These are phyloP conservation scores for Tricholoma bakamatsutake DNA, from an alignment of 768 basidiomycete species.

Conservation along the genomic window DNA sequence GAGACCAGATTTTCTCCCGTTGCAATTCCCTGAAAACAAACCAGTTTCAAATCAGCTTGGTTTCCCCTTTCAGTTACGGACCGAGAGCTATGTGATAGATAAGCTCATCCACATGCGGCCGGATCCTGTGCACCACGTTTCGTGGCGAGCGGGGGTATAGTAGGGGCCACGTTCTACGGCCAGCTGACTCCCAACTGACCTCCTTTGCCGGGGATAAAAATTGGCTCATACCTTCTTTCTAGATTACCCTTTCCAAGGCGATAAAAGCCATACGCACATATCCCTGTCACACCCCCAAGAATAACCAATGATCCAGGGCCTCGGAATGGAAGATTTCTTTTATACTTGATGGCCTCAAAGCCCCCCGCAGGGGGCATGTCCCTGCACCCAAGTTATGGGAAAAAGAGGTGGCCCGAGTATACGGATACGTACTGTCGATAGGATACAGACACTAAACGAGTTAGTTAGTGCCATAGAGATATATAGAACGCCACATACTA, in stretches of 20 bases:
- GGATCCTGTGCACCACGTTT: constrained; percentile 71
- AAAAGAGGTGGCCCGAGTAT: constrained; percentile 23
- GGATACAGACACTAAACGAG: constrained; percentile 46
- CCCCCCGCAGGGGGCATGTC: constrained; percentile 96
- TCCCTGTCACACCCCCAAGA: constrained; percentile 77
- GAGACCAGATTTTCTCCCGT: constrained; percentile 92
- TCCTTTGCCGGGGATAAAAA: constrained; percentile 17
- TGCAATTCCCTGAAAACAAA: constrained; percentile 72
- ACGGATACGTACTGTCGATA: constrained; percentile 54
- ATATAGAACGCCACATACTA: constrained; percentile 11
- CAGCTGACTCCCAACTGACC: constrained; percentile 42
- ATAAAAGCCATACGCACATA: constrained; percentile 92
- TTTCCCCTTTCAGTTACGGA: constrained; percentile 36
- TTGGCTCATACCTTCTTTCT: constrained; percentile 68
- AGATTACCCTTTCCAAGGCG: constrained; percentile 85
- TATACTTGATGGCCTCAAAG: constrained; percentile 90
- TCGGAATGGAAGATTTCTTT: constrained; percentile 87
- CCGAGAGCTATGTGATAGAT: constrained; percentile 39
- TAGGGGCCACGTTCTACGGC: constrained; percentile 60
- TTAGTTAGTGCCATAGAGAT: constrained; percentile 2
- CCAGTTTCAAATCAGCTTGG: constrained; percentile 36
- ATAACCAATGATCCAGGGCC: constrained; percentile 82
- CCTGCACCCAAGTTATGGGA: constrained; percentile 37
- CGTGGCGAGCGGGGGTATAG: constrained; percentile 55
- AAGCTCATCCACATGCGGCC: constrained; percentile 39